Evolutionary conservation across 2,329 filamentous ascomycete species (phyloP), one percentile per base, ranked within the genome.

Genomic region (Pseudogymnoascus sp.): DNA sequence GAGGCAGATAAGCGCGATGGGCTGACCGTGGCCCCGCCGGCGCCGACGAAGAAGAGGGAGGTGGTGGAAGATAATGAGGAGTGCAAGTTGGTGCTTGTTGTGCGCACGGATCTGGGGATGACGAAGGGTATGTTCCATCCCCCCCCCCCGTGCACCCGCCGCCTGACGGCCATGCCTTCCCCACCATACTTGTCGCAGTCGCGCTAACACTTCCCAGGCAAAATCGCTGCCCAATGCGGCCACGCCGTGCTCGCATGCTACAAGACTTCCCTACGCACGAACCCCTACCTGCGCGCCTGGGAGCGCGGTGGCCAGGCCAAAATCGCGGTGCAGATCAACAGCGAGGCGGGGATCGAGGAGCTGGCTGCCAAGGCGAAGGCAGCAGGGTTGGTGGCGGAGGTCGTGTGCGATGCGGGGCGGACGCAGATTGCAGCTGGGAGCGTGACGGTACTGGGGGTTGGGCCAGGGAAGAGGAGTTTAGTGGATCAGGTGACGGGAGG

Each of bases 241-340:
- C 95, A 97, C 77, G 95, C 95, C n/a, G 96, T 93, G 2, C 86
- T 99, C 64, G 93, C 93, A 63, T 97, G 93, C 83, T 99, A 96
- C 86, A 97, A 97, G 79, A 80, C 86, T 65, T 86, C 96, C 68
- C 77, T 85, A 64, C 77, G 83, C 42, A 75, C 79, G 39, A 80
- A 81, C 23, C 79, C 79, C 47, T 79, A 96, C 62, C 84, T 99
- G 60, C 82, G 83, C 68, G 87, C 88, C 68, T 99, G 95, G 95
- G 95, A 99, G 77, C 81, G 80, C 61, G 78, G 82, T 63, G 95
- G 95, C 11, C 93, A 97, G 79, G 89, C 91, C 68, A 97, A 99
- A 83, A 90, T 99, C 68, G 95, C 95, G 6, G 78, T 99, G 63
- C 93, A 97, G 77, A 82, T 88, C 69, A 95, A 93, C 78, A 87